phyloP scores from a whole-genome alignment of 306 rosid species.

The Prosopis cineraria region DNA sequence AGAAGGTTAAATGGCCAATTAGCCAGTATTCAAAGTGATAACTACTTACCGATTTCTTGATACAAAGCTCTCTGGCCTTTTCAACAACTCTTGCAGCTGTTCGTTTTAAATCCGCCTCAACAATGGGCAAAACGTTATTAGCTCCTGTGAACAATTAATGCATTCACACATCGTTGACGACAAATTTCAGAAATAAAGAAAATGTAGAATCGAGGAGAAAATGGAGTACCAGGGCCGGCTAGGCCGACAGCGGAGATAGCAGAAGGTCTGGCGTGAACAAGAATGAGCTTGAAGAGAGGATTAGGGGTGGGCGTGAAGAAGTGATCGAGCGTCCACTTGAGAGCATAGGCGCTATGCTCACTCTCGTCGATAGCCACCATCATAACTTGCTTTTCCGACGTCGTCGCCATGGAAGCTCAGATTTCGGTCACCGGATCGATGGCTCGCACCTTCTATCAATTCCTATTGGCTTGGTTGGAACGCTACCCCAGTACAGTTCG shows the following conservation, averaged over 20 bases:
- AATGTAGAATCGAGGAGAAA: too few species aligned
- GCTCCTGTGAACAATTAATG: constrained; percentile 43
- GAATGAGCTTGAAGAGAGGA: constrained; percentile 40
- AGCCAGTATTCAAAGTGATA: not conserved
- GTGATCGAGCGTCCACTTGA: not conserved
- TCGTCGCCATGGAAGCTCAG: not conserved
- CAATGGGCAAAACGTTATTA: constrained; percentile 54
- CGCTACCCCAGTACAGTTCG: not conserved
- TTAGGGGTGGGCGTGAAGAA: not conserved
- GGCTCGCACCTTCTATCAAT: too few species aligned
- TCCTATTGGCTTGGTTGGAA: too few species aligned
- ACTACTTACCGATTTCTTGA: constrained; percentile 42
- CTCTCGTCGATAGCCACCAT: not conserved
- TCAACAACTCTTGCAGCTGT: constrained; percentile 43
- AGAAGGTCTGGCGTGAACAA: constrained; percentile 60
- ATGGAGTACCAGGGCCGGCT: constrained; percentile 61
- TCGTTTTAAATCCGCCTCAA: constrained; percentile 57
- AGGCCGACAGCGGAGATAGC: constrained; percentile 54
- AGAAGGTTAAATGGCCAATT: too few species aligned
- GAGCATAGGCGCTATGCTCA: not conserved
- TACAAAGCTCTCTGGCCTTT: constrained; percentile 48
- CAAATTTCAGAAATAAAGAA: too few species aligned
- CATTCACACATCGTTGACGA: not conserved
- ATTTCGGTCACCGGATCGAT: not conserved
- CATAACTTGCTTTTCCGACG: not conserved